Percentiles rank a stretch among this genome's conserved stretches.
Evolutionary conservation across 1,139 yeast genomes (phyloP).

Genomic region (Pneumocystis oryctolagi): DNA sequence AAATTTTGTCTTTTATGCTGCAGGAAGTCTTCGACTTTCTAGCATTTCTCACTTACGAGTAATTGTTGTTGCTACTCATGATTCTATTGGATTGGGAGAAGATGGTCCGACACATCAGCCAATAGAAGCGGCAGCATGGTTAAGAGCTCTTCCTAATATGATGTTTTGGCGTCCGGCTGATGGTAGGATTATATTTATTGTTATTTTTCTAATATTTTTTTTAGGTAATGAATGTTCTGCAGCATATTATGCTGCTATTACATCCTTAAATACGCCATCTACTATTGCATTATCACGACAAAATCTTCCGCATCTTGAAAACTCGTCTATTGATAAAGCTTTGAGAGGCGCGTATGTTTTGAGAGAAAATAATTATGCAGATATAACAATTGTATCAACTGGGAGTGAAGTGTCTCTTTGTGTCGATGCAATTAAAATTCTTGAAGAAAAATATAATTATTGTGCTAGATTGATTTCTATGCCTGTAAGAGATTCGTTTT

Average conservation of each 20-base stretch:
- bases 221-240: constrained; percentile 99
- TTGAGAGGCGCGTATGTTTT: constrained; percentile 88
- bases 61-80: constrained; percentile 97
- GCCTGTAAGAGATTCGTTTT: constrained; percentile 88
- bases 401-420: constrained; percentile 91
- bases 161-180: constrained; percentile 84
- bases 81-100: constrained; percentile 97
- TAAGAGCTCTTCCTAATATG: constrained; percentile 91
- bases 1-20: constrained; percentile 93
- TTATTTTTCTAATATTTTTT: constrained; percentile 30
- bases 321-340: constrained; percentile 85
- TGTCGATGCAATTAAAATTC: constrained; percentile 64
- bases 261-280: constrained; percentile 63
- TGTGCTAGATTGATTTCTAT: constrained; percentile 75
- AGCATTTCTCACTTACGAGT: constrained; percentile 90
- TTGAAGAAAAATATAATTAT: constrained; percentile 45
- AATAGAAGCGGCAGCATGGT: constrained; percentile 93
- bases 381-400: constrained; percentile 69
- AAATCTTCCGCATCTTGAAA: constrained; percentile 91
- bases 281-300: constrained; percentile 92
- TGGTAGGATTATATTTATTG: background rate
- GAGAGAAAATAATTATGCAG: constrained; percentile 42
- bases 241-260: constrained; percentile 73
- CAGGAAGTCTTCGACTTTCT: constrained; percentile 92
- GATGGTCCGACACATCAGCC: constrained; percentile 99